phyloP scores from a whole-genome alignment of 2,329 filamentous ascomycete species.

The Aspergillus carbonarius region DNA sequence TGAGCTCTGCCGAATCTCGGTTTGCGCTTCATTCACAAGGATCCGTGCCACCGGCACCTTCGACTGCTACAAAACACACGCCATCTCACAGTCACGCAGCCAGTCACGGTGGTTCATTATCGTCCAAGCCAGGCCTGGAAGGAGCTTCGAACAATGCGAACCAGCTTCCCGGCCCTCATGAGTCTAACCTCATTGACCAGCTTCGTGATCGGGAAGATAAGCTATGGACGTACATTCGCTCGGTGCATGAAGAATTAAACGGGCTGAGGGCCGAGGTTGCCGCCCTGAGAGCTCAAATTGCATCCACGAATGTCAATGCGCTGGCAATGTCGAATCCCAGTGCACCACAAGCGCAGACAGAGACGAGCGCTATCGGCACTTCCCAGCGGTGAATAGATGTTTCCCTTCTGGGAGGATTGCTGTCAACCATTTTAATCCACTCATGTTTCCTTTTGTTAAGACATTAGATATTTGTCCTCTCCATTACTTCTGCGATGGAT shows the following conservation, averaged over 20 bases:
- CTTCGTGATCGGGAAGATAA: constrained; percentile 39
- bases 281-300: constrained; percentile 41
- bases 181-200: constrained; percentile 29
- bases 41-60: constrained; percentile 33
- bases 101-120: constrained; percentile 31
- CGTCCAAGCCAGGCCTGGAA: constrained; percentile 29
- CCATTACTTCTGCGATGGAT: background rate
- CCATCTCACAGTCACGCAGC: constrained; percentile 36
- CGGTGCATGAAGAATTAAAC: constrained; percentile 43
- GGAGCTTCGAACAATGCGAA: constrained; percentile 22
- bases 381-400: constrained; percentile 18
- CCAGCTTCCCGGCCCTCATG: constrained; percentile 18
- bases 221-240: constrained; percentile 46
- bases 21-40: constrained; percentile 43
- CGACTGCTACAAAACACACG: constrained; percentile 36
- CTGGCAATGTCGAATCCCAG: constrained; percentile 18
- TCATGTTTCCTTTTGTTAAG: background rate
- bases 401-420: background rate
- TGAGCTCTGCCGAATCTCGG: constrained; percentile 44
- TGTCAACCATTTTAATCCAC: background rate
- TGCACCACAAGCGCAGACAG: constrained; percentile 14
- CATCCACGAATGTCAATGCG: constrained; percentile 29
- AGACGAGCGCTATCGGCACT: constrained; percentile 11
- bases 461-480: background rate
- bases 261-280: constrained; percentile 44